Conservation (phyloP, 2,329 filamentous ascomycete species). For the Drechmeria coniospora region DNA sequence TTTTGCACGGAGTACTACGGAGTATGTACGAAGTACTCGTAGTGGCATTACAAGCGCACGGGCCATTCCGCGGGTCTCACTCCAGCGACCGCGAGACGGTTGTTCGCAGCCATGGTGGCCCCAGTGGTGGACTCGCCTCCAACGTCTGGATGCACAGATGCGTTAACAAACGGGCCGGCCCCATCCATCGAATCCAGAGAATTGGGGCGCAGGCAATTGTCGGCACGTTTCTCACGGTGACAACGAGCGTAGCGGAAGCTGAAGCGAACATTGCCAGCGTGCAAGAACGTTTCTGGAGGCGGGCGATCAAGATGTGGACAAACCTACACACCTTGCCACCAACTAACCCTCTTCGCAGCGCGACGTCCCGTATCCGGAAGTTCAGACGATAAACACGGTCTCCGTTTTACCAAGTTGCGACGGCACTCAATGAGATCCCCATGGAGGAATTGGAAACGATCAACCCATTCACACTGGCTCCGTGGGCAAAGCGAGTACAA, state of each 20-base stretch:
- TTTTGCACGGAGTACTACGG: no score
- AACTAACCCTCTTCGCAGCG: slow-evolving; percentile 2
- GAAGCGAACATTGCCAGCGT: slow-evolving; percentile 7
- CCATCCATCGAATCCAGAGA: background rate
- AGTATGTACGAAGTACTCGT: no score
- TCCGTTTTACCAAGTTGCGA: slow-evolving; percentile 3
- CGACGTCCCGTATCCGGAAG: slow-evolving; percentile 2
- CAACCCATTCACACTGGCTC: slow-evolving; percentile 3
- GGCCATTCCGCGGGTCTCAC: no score
- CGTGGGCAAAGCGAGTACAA: slow-evolving; percentile 2
- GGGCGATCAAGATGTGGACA: slow-evolving; percentile 3
- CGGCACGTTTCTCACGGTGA: slow-evolving; percentile 6
- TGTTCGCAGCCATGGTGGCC: slow-evolving; percentile 6
- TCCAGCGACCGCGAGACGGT: background rate
- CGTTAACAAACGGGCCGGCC: background rate
- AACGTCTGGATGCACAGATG: slow-evolving; percentile 1
- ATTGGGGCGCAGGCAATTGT: slow-evolving; percentile 2
- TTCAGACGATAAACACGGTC: slow-evolving; percentile 1
- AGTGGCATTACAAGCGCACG: no score
- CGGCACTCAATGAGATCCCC: background rate
- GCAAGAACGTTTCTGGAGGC: slow-evolving; percentile 6
- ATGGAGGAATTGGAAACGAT: slow-evolving; percentile 4
- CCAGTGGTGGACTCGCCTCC: slow-evolving; percentile 4
- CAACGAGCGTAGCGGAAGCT: slow-evolving; percentile 8
- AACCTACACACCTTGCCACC: slow-evolving; percentile 2